These are phyloP conservation scores for Citrus maxima DNA, from an alignment of 345 rosid species.

Conservation along the genomic window DNA sequence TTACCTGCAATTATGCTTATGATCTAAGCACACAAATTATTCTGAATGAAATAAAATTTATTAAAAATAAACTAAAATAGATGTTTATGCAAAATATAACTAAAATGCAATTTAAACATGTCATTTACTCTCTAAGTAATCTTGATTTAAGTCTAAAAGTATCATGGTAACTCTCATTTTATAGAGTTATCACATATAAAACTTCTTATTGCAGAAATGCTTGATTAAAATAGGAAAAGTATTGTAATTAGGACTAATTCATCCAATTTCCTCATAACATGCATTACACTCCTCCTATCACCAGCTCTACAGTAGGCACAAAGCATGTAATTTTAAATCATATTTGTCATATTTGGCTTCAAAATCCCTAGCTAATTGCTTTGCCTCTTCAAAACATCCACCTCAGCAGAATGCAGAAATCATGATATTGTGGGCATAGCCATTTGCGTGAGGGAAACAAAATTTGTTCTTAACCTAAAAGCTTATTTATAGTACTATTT, in stretches of 20 bases:
- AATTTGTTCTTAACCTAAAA: neutral
- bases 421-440: slow-evolving; percentile 92
- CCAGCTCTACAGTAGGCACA: slow-evolving; percentile 90
- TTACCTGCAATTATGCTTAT: no score
- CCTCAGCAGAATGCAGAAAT: slow-evolving; percentile 75
- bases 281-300: slow-evolving; percentile 83
- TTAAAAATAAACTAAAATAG: no score
- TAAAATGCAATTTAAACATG: no score
- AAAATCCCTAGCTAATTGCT: slow-evolving; percentile 63
- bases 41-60: no score
- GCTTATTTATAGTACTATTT: no score
- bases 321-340: slow-evolving; percentile 82
- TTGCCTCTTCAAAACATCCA: slow-evolving; percentile 79
- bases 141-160: no score
- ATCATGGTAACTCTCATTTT: no score
- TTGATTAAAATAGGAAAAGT: slow-evolving; percentile 79
- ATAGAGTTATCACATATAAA: no score
- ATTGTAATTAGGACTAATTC: slow-evolving; percentile 64
- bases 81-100: no score
- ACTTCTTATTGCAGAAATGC: slow-evolving; percentile 74
- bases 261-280: slow-evolving; percentile 81
- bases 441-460: slow-evolving; percentile 50
- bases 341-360: slow-evolving; percentile 63
- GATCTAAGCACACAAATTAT: no score
- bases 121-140: no score